Base-by-base conservation (phyloP, 177 flowering plant genomes). In the Vitis hybrid region DNA sequence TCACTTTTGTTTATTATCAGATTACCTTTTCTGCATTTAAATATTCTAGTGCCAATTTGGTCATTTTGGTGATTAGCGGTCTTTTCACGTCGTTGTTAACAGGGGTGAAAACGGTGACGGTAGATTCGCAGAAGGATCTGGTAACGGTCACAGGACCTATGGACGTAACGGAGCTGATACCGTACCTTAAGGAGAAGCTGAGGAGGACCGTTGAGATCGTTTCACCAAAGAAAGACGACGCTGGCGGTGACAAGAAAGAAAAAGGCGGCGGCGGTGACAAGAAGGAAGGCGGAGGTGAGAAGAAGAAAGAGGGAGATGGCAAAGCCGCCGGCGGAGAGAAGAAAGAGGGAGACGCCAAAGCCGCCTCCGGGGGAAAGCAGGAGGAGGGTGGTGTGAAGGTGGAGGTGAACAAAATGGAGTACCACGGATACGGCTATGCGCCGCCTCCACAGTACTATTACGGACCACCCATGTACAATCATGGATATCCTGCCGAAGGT, bases 121-220 rank as follows among this genome's bases (percentile, higher is more conserved):
- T 85, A 0, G 93, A 89, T 51, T 56, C 27, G 1, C 27, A 46
- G 13, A 90, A 90, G 74, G 91, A 92, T 70, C 65, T 81, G 19
- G 94, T 90, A 4, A 82, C 88, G 2, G 90, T 85, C 15, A 90
- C 78, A 62, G 97, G 97, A 0, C 83, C 88, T 8, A 86, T 90
- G 91, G 88, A 92, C 62, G 76, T 68, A 18, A 88, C 86, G 48
- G 77, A 73, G 1, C 82, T 87, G 0, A 46, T 48, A 2, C 78
- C 85, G 2, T 86, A 76, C 67, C 77, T 92, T 62, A 78, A 66
- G 56, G 81, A 82, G 51, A 92, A 89, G 77, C 74, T 90, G 3
- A 88, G 78, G 51, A 72, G 88, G 46, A 60, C 35, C 57, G 86
- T 92, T 6, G 97, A 90, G 6, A 69, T 90, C 51, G 90, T 87